Conservation (phyloP, 176 grass and related monocot genomes). For the Neostapfia colusana region DNA sequence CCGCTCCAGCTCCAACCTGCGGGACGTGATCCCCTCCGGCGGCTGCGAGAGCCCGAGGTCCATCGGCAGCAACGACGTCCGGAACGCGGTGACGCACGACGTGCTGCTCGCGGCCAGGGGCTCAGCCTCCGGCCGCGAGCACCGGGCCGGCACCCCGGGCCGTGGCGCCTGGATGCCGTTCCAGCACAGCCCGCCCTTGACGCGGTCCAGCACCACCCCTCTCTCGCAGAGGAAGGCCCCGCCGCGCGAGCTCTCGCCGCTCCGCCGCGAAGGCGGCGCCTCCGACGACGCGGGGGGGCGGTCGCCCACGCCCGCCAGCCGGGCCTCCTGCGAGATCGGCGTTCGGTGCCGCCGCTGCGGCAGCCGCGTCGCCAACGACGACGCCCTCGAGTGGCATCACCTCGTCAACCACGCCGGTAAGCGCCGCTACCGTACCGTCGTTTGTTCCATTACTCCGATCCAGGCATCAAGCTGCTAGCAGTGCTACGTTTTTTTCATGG, state of each 20-base stretch:
- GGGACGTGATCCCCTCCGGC: constrained; percentile 45
- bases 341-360: constrained; percentile 55
- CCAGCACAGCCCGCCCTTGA: constrained; percentile 46
- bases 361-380: constrained; percentile 44
- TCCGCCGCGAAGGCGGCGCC: not conserved
- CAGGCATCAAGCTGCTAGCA: not conserved
- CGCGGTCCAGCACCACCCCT: constrained; percentile 44
- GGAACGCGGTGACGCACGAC: constrained; percentile 54
- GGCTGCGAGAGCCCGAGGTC: constrained; percentile 49
- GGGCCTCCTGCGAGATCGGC: constrained; percentile 30
- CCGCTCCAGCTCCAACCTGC: constrained; percentile 70
- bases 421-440: not conserved
- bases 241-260: constrained; percentile 22
- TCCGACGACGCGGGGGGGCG: too few relatives aligned
- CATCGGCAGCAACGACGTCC: constrained; percentile 41
- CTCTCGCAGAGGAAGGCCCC: constrained; percentile 38
- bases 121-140: not conserved
- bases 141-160: not conserved
- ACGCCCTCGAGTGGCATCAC: constrained; percentile 62
- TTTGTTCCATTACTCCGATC: not conserved
- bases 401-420: constrained; percentile 69
- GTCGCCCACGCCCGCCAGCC: constrained; percentile 17
- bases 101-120: constrained; percentile 37
- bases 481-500: not conserved
- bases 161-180: constrained; percentile 33